Conservation (phyloP, 2,329 filamentous ascomycete species). For the Graphiopsis chlorocephala region DNA sequence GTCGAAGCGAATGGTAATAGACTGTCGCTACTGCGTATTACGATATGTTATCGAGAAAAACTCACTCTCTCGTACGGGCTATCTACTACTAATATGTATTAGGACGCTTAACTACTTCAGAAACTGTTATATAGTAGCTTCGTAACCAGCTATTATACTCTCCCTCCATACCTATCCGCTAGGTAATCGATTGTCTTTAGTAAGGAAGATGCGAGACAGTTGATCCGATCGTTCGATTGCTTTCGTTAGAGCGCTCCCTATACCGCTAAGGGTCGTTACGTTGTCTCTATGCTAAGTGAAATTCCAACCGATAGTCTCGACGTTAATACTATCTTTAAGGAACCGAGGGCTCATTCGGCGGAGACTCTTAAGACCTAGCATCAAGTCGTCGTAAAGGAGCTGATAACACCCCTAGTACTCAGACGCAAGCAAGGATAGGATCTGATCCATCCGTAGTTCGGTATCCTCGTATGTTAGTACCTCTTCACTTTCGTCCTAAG, state of each 20-base stretch:
- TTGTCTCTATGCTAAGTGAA: conserved; percentile 15
- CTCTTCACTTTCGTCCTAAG: conserved; percentile 14
- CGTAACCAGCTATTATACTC: conserved; percentile 8
- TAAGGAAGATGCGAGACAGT: background rate
- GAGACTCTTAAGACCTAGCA: conserved; percentile 2
- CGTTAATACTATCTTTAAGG: conserved; percentile 14
- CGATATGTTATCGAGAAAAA: conserved; percentile 13
- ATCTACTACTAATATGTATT: conserved; percentile 6
- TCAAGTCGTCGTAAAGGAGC: conserved; percentile 15
- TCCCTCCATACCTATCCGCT: background rate
- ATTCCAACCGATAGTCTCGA: conserved; percentile 14
- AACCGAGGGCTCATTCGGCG: background rate
- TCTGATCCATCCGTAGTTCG: conserved; percentile 14
- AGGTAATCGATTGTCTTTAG: background rate
- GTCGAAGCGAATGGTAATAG: conserved; percentile 7
- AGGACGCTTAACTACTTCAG: conserved; percentile 11
- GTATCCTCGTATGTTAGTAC: too few relatives aligned
- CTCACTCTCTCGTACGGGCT: conserved; percentile 16
- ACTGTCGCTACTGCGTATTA: conserved; percentile 12
- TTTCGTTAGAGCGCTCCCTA: background rate
- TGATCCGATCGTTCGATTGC: background rate
- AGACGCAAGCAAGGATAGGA: conserved; percentile 11
- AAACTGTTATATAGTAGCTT: conserved; percentile 15
- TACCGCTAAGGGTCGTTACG: background rate
- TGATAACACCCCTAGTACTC: conserved; percentile 12